Conservation (phyloP, 176 grass and related monocot genomes). For the Juncus inflexus region DNA sequence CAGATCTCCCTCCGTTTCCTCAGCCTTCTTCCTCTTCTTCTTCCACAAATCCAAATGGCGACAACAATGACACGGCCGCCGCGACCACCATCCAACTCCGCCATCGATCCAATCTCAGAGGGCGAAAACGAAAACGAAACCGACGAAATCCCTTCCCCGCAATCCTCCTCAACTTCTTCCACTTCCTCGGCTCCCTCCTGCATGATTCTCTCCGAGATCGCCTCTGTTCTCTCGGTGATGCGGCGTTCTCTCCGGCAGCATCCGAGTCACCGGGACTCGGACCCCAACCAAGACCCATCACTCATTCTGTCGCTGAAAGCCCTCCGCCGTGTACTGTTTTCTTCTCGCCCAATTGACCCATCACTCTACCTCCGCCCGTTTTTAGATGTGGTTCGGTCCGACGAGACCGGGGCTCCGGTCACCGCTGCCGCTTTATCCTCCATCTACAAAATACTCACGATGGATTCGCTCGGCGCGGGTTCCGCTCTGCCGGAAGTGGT, state of each 20-base stretch:
- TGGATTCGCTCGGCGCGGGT: conserved; percentile 37
- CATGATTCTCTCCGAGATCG: conserved; percentile 69
- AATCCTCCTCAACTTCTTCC: neutral
- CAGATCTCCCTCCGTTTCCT: neutral
- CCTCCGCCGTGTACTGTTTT: conserved; percentile 73
- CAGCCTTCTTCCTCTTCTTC: conserved; percentile 23
- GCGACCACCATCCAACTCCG: conserved; percentile 21
- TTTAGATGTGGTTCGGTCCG: conserved; percentile 71
- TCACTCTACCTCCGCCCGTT: conserved; percentile 47
- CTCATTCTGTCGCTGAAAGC: conserved; percentile 67
- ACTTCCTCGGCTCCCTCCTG: conserved; percentile 54
- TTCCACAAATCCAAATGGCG: neutral
- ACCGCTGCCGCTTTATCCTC: conserved; percentile 71
- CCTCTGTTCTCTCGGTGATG: conserved; percentile 82
- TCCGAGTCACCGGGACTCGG: conserved; percentile 37
- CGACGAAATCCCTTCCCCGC: neutral
- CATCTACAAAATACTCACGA: conserved; percentile 55
- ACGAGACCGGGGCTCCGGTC: conserved; percentile 64
- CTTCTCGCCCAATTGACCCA: conserved; percentile 8
- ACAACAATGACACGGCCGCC: conserved; percentile 48
- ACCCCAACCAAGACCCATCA: conserved; percentile 49
- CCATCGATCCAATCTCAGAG: conserved; percentile 61
- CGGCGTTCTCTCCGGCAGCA: conserved; percentile 61
- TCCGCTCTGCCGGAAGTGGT: conserved; percentile 65
- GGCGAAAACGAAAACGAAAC: conserved; percentile 13